phyloP scores from a whole-genome alignment of 352 stramenopile species.

The Phytophthora sojae region DNA sequence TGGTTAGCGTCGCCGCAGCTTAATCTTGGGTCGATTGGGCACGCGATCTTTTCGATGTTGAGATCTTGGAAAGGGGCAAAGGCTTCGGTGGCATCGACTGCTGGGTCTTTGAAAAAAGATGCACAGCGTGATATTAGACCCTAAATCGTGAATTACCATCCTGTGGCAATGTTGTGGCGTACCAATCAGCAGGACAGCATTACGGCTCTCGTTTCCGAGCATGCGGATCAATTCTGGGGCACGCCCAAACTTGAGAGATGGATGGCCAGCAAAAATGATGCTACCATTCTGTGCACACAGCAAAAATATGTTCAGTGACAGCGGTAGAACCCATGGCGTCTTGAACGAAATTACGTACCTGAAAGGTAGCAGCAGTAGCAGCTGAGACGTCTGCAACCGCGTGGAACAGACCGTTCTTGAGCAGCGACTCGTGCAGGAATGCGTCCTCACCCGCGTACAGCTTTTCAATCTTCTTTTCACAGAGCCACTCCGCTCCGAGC shows the following conservation, averaged over 20 bases:
- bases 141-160: not conserved
- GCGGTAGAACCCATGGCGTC: not conserved
- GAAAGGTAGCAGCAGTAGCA: constrained; percentile 54
- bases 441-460: constrained; percentile 75
- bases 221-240: constrained; percentile 61
- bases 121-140: not conserved
- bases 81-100: constrained; percentile 55
- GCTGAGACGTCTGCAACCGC: constrained; percentile 51
- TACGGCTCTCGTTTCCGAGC: constrained; percentile 66
- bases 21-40: constrained; percentile 79
- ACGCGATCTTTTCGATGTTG: constrained; percentile 80
- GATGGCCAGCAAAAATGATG: constrained; percentile 80
- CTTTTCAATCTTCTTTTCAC: constrained; percentile 86
- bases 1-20: constrained; percentile 89
- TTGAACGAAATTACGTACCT: constrained; percentile 42
- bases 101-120: constrained; percentile 50
- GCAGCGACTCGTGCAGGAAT: constrained; percentile 70
- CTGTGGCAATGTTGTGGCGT: not conserved
- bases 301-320: not conserved
- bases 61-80: constrained; percentile 67
- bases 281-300: constrained; percentile 55
- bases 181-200: constrained; percentile 80
- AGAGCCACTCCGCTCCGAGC: constrained; percentile 79
- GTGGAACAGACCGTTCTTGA: constrained; percentile 61
- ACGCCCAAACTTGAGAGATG: constrained; percentile 68